Evolutionary conservation across 164 flowering plant genomes (phyloP).

Genomic region (Umbilicus rupestris): DNA sequence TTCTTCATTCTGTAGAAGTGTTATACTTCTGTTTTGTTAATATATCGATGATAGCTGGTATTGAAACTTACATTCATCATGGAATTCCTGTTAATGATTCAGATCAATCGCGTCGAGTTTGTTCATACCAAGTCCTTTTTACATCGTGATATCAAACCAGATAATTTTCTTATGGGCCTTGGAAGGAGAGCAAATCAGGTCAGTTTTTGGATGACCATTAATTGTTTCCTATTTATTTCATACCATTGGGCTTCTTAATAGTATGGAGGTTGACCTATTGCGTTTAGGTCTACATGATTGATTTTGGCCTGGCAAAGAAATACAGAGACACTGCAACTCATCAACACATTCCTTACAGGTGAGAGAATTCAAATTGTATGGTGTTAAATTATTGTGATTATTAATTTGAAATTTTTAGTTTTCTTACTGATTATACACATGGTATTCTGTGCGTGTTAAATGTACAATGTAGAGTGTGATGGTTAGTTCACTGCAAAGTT

Average conservation of each 20-base stretch:
- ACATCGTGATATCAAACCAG: slow-evolving; percentile 36
- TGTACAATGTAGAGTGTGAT: too few species aligned
- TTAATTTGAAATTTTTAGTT: too few species aligned
- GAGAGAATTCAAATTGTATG: neutral
- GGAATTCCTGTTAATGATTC: neutral
- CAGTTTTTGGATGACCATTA: neutral
- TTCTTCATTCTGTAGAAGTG: neutral
- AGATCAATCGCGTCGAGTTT: slow-evolving; percentile 25
- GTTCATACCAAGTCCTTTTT: slow-evolving; percentile 25
- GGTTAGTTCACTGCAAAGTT: too few species aligned
- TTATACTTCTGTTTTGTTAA: too few species aligned
- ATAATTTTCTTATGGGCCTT: slow-evolving; percentile 29
- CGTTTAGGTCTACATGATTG: slow-evolving; percentile 57
- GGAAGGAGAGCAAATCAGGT: slow-evolving; percentile 28
- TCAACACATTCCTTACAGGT: slow-evolving; percentile 73
- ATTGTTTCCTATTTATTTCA: neutral
- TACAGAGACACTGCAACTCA: slow-evolving; percentile 53
- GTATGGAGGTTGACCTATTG: neutral
- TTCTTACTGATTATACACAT: too few species aligned
- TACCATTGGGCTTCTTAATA: neutral
- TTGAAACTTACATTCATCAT: neutral
- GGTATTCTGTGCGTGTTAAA: too few species aligned
- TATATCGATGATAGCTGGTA: too few species aligned
- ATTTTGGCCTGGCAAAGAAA: slow-evolving; percentile 76
- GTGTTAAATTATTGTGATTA: too few species aligned